Evolutionary conservation across 2,329 filamentous ascomycete genomes (phyloP).

Genomic region (Alternaria alternata): DNA sequence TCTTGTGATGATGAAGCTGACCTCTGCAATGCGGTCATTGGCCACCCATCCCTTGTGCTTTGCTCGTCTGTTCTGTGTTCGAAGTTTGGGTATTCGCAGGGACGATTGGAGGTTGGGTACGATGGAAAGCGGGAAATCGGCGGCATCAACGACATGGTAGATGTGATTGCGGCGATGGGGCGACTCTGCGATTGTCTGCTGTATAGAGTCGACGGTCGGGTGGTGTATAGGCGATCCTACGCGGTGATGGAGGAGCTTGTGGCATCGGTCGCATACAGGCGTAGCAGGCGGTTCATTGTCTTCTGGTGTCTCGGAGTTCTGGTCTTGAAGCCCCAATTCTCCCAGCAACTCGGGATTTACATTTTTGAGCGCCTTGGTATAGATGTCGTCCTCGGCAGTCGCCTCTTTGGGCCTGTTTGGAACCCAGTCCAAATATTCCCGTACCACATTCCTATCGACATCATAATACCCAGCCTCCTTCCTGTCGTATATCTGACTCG

Average conservation of each 20-base stretch:
- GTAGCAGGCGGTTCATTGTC: conserved; percentile 33
- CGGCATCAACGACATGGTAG: conserved; percentile 93
- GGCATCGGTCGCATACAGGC: conserved; percentile 87
- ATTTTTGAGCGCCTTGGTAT: conserved; percentile 47
- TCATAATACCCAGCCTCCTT: conserved; percentile 67
- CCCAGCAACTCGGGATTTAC: conserved; percentile 37
- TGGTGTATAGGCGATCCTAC: conserved; percentile 76
- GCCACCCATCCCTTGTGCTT: conserved; percentile 70
- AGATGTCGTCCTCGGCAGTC: conserved; percentile 46
- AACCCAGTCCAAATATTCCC: conserved; percentile 46
- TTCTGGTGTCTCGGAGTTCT: conserved; percentile 19
- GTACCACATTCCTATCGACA: conserved; percentile 58
- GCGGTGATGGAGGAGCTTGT: conserved; percentile 79
- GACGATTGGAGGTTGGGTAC: conserved; percentile 77
- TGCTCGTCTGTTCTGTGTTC: conserved; percentile 82
- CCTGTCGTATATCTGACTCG: conserved; percentile 63
- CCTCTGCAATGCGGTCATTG: conserved; percentile 72
- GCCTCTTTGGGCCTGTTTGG: conserved; percentile 28
- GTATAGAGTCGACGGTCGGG: conserved; percentile 81
- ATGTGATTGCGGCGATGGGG: conserved; percentile 92
- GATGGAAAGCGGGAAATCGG: conserved; percentile 95
- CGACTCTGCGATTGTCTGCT: conserved; percentile 85
- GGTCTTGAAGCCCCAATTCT: conserved; percentile 41
- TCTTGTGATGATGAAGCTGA: conserved; percentile 91
- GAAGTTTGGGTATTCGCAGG: conserved; percentile 74